phyloP scores from a whole-genome alignment of 768 basidiomycete genomes.

The Boletellus sp. region DNA sequence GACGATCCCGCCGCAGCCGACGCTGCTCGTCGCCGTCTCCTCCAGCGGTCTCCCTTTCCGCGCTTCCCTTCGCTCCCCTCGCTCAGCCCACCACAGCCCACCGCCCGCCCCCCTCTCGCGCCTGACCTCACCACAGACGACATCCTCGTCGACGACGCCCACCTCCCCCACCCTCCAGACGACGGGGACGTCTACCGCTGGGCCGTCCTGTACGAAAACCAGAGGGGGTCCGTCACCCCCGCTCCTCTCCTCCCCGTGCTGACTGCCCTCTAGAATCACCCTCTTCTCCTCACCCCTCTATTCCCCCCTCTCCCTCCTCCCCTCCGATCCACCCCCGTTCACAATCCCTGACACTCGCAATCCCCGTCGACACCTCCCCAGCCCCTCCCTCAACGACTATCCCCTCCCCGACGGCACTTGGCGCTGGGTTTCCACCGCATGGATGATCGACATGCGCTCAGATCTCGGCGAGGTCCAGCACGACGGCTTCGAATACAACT shows the following conservation, averaged over 20 bases:
- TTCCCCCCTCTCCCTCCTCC: constrained; percentile 65
- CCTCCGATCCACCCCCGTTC: constrained; percentile 69
- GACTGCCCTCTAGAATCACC: constrained; percentile 44
- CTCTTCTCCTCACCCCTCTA: constrained; percentile 73
- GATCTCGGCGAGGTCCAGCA: constrained; percentile 71
- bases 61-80: constrained; percentile 31
- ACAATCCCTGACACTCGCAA: constrained; percentile 49
- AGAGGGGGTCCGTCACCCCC: constrained; percentile 58
- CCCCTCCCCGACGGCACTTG: constrained; percentile 78
- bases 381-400: constrained; percentile 57
- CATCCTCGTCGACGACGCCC: constrained; percentile 32
- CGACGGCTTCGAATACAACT: constrained; percentile 87
- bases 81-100: constrained; percentile 13
- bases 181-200: constrained; percentile 62
- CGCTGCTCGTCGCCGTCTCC: constrained; percentile 45
- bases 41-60: constrained; percentile 34
- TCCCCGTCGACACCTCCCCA: constrained; percentile 46
- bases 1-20: constrained; percentile 44
- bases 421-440: constrained; percentile 74
- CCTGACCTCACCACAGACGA: constrained; percentile 4
- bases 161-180: constrained; percentile 24
- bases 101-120: not conserved
- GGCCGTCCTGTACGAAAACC: constrained; percentile 80
- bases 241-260: not conserved
- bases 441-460: constrained; percentile 89